These are phyloP conservation scores for Daucus carota DNA, from an alignment of 129 eudicot species.

Conservation along the genomic window DNA sequence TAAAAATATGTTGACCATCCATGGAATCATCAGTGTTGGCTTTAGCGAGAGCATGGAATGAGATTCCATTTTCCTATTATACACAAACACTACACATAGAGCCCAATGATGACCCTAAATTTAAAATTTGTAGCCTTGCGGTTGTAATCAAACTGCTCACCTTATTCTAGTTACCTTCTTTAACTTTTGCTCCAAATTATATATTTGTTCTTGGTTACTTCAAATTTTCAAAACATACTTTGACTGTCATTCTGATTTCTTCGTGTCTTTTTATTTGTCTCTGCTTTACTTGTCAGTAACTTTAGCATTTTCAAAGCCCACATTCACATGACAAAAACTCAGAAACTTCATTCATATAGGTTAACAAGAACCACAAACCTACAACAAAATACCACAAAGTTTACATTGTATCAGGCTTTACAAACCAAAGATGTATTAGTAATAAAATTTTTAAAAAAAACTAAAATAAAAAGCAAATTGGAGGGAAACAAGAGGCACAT, in stretches of 20 bases:
- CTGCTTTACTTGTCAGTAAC: slow-evolving; percentile 2
- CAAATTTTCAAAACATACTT: neutral
- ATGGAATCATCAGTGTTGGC: neutral
- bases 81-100: neutral
- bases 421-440: neutral
- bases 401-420: neutral
- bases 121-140: neutral
- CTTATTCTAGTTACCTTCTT: neutral
- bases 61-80: neutral
- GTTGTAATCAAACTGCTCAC: neutral
- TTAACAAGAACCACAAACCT: neutral
- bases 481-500: neutral
- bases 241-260: neutral
- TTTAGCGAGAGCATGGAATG: neutral
- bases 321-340: neutral
- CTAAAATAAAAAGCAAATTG: neutral
- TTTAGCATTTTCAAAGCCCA: neutral
- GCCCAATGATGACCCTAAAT: neutral
- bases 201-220: neutral
- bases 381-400: neutral
- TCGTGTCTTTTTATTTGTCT: neutral
- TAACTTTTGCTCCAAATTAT: neutral
- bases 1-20: neutral
- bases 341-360: neutral
- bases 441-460: neutral